phyloP scores from a whole-genome alignment of 2,329 filamentous ascomycete species.

The Pseudonectria foliicola region DNA sequence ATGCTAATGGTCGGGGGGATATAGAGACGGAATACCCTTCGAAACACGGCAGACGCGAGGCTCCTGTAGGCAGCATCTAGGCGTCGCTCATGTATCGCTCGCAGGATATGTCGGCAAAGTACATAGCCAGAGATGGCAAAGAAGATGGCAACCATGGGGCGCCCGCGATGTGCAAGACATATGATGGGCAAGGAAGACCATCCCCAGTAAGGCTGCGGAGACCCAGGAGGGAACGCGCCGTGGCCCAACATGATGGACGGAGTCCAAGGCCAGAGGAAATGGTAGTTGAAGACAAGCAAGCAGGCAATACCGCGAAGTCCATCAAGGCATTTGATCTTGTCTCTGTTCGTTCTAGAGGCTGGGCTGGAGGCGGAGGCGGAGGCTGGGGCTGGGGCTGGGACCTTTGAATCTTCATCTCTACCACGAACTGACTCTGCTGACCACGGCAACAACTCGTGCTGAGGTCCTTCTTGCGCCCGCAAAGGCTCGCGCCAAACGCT shows the following conservation, averaged over 20 bases:
- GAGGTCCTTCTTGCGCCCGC: conserved; percentile 10
- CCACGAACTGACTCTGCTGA: too few relatives aligned
- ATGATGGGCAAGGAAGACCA: conserved; percentile 32
- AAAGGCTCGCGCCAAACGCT: conserved; percentile 7
- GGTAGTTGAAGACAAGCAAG: conserved; percentile 36
- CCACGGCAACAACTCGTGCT: conserved; percentile 12
- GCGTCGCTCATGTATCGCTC: conserved; percentile 29
- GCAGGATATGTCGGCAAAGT: conserved; percentile 30
- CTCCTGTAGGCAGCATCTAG: conserved; percentile 29
- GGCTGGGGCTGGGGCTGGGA: background rate
- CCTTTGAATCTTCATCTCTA: too few relatives aligned
- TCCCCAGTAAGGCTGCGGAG: conserved; percentile 27
- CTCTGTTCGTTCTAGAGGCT: conserved; percentile 10
- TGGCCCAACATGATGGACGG: conserved; percentile 33
- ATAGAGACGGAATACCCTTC: conserved; percentile 33
- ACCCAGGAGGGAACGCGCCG: conserved; percentile 28
- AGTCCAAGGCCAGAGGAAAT: conserved; percentile 36
- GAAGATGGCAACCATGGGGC: conserved; percentile 37
- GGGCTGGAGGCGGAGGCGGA: conserved; percentile 2
- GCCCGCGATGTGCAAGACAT: conserved; percentile 32
- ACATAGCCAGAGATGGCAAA: conserved; percentile 39
- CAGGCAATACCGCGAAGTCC: conserved; percentile 36
- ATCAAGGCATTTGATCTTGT: conserved; percentile 34
- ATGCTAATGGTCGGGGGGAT: conserved; percentile 34
- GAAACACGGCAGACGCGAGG: conserved; percentile 30